Evolutionary conservation across 306 rosid genomes (phyloP), one percentile per base, ranked within the genome.

Genomic region (Purshia tridentata): DNA sequence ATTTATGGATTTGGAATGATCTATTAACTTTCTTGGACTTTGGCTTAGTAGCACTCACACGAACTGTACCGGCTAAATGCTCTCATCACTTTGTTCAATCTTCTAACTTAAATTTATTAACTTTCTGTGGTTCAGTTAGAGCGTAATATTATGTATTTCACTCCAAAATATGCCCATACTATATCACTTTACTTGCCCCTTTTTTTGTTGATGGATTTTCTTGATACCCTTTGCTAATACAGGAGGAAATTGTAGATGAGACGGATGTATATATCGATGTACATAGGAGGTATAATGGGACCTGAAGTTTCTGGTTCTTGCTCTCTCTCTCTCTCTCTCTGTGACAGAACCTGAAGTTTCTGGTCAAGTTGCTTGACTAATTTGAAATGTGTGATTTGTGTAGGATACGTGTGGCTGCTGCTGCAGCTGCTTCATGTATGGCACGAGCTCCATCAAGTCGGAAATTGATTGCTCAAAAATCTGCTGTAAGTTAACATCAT

Each of bases 211-310:
- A 22, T 41, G n/a, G 7, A 58, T 65, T 47, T 42, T 56, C 19
- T 29, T 48, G 48, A 51, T 69, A 35, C 6, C 67, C 18, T 56
- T 70, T 14, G 22, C n/a, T 19, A 82, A 66, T 59, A 62, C 87
- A 85, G 89, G 89, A 85, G 70, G 89, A 85, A 77, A 85, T 85
- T 85, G 76, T 86, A 14, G 82, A 88, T 51, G 87, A 78, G 79
- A 82, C 77, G 67, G 84, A 79, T 51, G 87, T 85, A 68, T 92
- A 88, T 82, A 19, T 92, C 37, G 98, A 90, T 77, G 98, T 90
- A 9, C 93, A 90, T 78, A 88, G 80, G 82, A 86, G 97, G 96
- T 87, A 77, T 29, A 4, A 14, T 48, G 16, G 4, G n/a, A 53
- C 50, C 37, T 29, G n/a, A 72, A 44, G 10, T 61, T 22, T 57